Evolutionary conservation across 108 stramenopile species (phyloP), one percentile per base, ranked within the genome.

Genomic region (Nitzschia putrida): DNA sequence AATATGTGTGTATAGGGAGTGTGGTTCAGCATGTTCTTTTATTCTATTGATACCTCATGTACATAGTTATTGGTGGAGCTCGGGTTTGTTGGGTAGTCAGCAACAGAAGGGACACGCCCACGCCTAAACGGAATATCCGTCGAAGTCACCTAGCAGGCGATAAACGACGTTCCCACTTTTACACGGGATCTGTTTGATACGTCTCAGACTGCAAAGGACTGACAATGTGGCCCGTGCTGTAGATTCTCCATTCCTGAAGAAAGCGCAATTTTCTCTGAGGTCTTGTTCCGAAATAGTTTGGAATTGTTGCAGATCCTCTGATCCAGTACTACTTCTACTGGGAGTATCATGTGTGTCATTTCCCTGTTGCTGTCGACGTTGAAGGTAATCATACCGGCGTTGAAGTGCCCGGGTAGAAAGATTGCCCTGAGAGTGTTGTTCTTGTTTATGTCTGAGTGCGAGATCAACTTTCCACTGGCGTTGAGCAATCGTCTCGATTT

Each of bases 161-260:
- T 84, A 84, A 10, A 67, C 78, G 14, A 84, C 71, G 37, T 70
- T 40, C 16, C 58, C 20, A 0, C 69, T 50, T 39, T 71, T 75
- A 11, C 61, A 66, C 9, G 74, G 77, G 22, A 82, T 61, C 57
- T 85, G 84, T 56, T 73, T 80, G 43, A 85, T 56, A 22, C 80
- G 73, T 64, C 67, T 77, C 20, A 80, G 53, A 25, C 47, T 78
- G 25, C 85, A 66, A 5, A 86, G 55, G 12, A 83, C 50, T 13
- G 39, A 45, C 41, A 85, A 53, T 8, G 71, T 82, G 20, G 81
- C 64, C 61, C 80, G 53, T 0, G 84, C 84, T 8, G 76, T 82
- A 51, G 68, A 75, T 60, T 85, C 84, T 18, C 84, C 84, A 70
- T 79, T 61, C 1, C 84, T 71, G 57, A 85, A 85, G 63, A 85